Base-by-base conservation (phyloP, 768 basidiomycete species). In the Xerocomellus amylosporus region DNA sequence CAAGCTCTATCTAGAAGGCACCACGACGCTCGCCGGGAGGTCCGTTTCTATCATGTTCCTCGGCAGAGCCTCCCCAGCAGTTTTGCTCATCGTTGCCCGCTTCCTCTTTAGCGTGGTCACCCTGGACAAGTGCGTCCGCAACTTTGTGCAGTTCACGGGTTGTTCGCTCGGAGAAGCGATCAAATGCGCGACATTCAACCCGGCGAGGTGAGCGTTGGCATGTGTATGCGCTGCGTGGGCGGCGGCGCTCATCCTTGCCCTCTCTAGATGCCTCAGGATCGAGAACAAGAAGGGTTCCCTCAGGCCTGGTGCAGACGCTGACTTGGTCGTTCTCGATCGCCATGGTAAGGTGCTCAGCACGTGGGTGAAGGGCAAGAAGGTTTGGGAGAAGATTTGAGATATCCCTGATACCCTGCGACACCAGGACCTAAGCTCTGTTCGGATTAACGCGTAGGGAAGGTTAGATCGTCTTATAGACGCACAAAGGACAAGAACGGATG, bases 21-120 rank as follows among this genome's bases (percentile, higher is more conserved):
- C 92, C 2, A 79, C 84, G 55, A 95, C 93, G 2, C 83, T 96
- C 51, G 93, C 93, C 1, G 93, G 93, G 67, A 91, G 89, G 90
- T 89, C 46, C 49, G 78, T 49, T 26, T 39, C 24, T 37, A 13
- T 19, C 51, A 45, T 3, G 44, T 46, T 48, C 42, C 40, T n/a
- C 17, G 4, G 6, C 28, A 12, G 37, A 24, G 17, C 36, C n/a
- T 20, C 7, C 9, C 17, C 37, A 8, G 4, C 10, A 30, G 30
- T 10, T n/a, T 47, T 47, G n/a, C 46, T 58, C 37, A 43, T 43
- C 15, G 5, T 28, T 33, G 45, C 20, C n/a, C 17, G 9, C 34
- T 30, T 30, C 17, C 20, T 49, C 61, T 39, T 15, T 59, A 90
- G 88, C 64, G 88, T 90, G 42, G 82, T 93, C 42, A 88, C 92